These are phyloP conservation scores for Calocera viscosa DNA, from an alignment of 768 basidiomycete species.

Conservation along the genomic window DNA sequence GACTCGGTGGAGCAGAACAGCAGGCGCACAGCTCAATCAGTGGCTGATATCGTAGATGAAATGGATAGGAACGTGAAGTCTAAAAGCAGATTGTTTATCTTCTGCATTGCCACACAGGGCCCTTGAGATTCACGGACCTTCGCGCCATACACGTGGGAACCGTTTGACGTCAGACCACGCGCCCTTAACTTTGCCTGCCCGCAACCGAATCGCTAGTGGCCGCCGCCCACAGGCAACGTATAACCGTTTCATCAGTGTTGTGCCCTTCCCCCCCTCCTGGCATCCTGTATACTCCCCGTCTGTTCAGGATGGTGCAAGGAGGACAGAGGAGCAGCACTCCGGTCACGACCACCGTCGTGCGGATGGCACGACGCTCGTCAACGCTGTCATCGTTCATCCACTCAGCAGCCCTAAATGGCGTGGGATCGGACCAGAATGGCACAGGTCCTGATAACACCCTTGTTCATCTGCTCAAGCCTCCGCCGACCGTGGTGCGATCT, in stretches of 20 bases:
- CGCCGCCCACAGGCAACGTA: neutral
- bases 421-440: neutral
- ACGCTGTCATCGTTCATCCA: neutral
- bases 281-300: neutral
- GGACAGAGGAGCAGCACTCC: neutral
- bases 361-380: neutral
- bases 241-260: neutral
- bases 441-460: neutral
- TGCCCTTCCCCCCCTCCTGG: neutral
- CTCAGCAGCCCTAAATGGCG: neutral
- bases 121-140: neutral
- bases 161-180: neutral
- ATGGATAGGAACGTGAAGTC: too few relatives aligned
- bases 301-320: neutral
- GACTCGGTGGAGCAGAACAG: too few relatives aligned
- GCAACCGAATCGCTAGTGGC: neutral
- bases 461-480: neutral
- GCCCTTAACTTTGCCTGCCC: neutral
- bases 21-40: too few relatives aligned
- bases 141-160: too few relatives aligned
- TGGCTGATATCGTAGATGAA: too few relatives aligned
- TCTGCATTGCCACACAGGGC: neutral
- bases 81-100: neutral
- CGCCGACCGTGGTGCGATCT: conserved; percentile 52
- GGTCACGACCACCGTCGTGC: neutral